A percentile compares a stretch with the other conserved stretches of the same genome.
These are phyloP conservation scores for Heliosperma pusillum DNA, from an alignment of 148 eudicot genomes.

Conservation along the genomic window DNA sequence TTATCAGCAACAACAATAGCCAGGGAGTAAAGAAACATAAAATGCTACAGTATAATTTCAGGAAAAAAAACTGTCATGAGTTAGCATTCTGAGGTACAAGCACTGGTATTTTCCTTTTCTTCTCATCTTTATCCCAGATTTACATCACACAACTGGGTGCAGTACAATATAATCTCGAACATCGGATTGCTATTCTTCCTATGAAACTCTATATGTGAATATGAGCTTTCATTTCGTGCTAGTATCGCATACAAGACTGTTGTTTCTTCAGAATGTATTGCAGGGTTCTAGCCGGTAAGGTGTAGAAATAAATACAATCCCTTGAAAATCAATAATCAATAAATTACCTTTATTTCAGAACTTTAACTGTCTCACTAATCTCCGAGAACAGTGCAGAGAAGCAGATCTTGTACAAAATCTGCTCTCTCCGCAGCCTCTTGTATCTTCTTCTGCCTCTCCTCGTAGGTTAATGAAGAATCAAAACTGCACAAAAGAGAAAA, in stretches of 20 bases:
- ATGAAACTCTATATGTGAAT: conserved; percentile 13
- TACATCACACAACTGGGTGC: neutral
- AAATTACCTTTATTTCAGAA: conserved; percentile 22
- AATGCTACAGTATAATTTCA: neutral
- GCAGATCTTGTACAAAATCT: conserved; percentile 75
- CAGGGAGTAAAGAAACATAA: conserved; percentile 4
- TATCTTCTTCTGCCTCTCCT: conserved; percentile 74
- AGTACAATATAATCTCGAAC: conserved; percentile 16
- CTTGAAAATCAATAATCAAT: neutral
- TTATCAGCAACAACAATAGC: neutral
- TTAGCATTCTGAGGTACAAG: conserved; percentile 21
- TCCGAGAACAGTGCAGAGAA: conserved; percentile 58
- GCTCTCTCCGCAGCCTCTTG: conserved; percentile 74
- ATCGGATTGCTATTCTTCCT: conserved; percentile 3
- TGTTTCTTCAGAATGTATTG: conserved; percentile 23
- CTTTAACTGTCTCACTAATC: conserved; percentile 37
- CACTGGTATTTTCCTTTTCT: neutral
- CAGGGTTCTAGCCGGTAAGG: conserved; percentile 16
- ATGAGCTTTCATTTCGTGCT: neutral
- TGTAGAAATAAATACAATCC: conserved; percentile 13
- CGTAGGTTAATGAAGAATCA: conserved; percentile 67
- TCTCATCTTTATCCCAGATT: neutral
- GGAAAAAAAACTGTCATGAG: neutral
- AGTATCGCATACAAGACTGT: conserved; percentile 1
- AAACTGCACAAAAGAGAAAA: conserved; percentile 44